Evolutionary conservation across 225 moss, liverwort and hornwort genomes (phyloP), one percentile per base, ranked within the genome.

Genomic region (Antitrichia curtipendula): DNA sequence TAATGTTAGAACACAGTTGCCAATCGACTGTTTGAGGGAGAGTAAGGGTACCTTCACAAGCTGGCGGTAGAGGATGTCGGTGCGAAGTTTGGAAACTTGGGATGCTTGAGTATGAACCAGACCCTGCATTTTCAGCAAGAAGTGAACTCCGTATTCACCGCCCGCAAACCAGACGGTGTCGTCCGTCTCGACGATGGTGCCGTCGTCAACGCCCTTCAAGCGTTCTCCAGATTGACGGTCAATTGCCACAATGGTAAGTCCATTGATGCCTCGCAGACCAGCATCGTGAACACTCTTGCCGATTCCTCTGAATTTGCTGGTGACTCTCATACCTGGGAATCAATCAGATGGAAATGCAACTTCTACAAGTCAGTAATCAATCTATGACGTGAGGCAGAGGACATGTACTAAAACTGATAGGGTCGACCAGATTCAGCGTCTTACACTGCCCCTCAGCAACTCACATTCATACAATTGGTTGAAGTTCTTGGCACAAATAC

Each of bases 61-160:
- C 73, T 91, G 86, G 32, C 91, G 91, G 79, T 88, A 88, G 21
- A 91, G 78, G 40, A 91, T 86, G 16, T 91, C 83, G 40, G 86
- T 79, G 36, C 58, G 86, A 32, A 91, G 64, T 76, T 91, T 91
- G 73, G 88, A 86, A 18, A 91, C 41, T 74, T 91, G 88, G 8
- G 86, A 27, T 49, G 91, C 91, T 72, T 91, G 91, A n/a, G 36
- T 86, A 29, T 91, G 91, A 22, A 88, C 88, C 36, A 91, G 71
- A 22, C 91, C 91, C 13, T n/a, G 0, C 41, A 91, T 80, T 66
- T 91, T 88, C 50, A 91, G 78, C 91, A 91, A 79, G 34, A 91
- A 91, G 32, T 86, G 82, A 22, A 91, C 88, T 28, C 88, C 91
- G 40, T 34, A 72, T 4, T 88, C 91, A 31, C 74, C 36, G 17